phyloP scores from a whole-genome alignment of 1,139 yeast species.

The Scheffersomyces lignicola region DNA sequence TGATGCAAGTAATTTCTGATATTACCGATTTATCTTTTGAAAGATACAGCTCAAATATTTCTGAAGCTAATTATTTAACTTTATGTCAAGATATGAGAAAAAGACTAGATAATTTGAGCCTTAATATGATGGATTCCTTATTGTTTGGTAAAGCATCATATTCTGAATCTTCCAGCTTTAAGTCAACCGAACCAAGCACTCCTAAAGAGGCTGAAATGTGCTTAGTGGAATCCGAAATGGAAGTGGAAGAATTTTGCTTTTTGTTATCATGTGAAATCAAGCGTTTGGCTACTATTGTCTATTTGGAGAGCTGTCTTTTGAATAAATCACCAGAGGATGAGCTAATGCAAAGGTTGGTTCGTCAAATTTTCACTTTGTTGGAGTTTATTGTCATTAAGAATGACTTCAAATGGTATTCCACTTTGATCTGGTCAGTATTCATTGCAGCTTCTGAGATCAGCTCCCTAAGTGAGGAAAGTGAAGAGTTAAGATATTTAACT shows the following conservation, averaged over 20 bases:
- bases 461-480: conserved; percentile 20
- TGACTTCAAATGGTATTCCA: conserved; percentile 28
- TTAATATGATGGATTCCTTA: conserved; percentile 8
- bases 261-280: conserved; percentile 29
- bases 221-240: conserved; percentile 5
- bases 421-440: conserved; percentile 27
- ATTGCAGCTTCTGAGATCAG: conserved; percentile 27
- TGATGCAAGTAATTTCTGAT: conserved; percentile 29
- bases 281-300: conserved; percentile 23
- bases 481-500: conserved; percentile 24
- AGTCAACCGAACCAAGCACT: conserved; percentile 2
- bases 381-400: conserved; percentile 25
- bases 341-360: conserved; percentile 15
- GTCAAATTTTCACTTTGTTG: conserved; percentile 17
- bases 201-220: conserved; percentile 3
- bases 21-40: conserved; percentile 37
- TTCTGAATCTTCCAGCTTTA: not conserved
- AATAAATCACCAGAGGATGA: conserved; percentile 20
- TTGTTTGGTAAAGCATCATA: conserved; percentile 2
- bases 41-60: conserved; percentile 16
- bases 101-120: conserved; percentile 15
- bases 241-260: conserved; percentile 25
- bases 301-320: conserved; percentile 26
- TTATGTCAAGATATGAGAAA: conserved; percentile 15
- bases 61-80: conserved; percentile 16